A percentile compares a stretch with the other conserved stretches of the same genome.
phyloP scores from a whole-genome alignment of 2,329 filamentous ascomycete genomes.

The Pseudodiploospora longispora region DNA sequence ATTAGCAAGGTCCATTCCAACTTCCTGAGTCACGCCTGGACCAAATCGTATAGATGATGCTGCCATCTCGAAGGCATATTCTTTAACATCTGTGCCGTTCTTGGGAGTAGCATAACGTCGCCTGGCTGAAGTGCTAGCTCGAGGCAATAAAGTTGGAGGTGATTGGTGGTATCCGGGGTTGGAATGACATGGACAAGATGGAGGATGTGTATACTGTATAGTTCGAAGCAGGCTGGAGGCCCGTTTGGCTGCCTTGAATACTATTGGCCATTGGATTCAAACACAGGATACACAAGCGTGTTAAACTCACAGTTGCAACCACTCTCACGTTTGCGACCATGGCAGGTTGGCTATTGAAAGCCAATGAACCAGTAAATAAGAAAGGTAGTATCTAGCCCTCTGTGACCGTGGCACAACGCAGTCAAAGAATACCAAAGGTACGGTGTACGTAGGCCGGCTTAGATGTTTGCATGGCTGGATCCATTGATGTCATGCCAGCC shows the following conservation, averaged over 20 bases:
- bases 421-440: not conserved
- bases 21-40: slow-evolving; percentile 85
- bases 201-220: slow-evolving; percentile 85
- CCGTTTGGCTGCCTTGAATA: slow-evolving; percentile 46
- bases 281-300: not conserved
- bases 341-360: not conserved
- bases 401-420: too few species aligned
- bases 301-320: not conserved
- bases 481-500: too few species aligned
- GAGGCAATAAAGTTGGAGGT: slow-evolving; percentile 47
- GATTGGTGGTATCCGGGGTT: slow-evolving; percentile 74
- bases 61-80: slow-evolving; percentile 99
- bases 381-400: too few species aligned
- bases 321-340: not conserved
- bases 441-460: not conserved
- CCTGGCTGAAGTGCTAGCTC: slow-evolving; percentile 25
- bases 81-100: slow-evolving; percentile 57
- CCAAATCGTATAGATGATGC: slow-evolving; percentile 92
- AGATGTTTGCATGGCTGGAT: too few species aligned
- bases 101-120: slow-evolving; percentile 66
- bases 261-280: slow-evolving; percentile 17
- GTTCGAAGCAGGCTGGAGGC: slow-evolving; percentile 72
- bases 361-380: not conserved
- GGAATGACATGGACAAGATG: slow-evolving; percentile 84
- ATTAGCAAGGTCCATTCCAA: slow-evolving; percentile 96